Evolutionary conservation across 2,329 filamentous ascomycete genomes (phyloP).

Genomic region (Paramyrothecium sp.): DNA sequence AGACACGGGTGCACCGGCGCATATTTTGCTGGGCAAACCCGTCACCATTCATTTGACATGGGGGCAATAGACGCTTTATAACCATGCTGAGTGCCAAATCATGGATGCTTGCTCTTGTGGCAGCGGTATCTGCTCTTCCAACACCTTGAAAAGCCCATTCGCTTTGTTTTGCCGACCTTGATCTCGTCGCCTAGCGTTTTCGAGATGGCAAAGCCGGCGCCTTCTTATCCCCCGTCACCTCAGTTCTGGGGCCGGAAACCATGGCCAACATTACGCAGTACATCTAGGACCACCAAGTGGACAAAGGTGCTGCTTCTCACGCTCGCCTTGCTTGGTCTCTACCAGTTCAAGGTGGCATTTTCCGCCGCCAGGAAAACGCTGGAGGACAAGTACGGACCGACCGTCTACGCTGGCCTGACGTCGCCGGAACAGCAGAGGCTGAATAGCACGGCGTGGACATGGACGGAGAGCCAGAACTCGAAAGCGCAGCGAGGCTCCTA

Average conservation of each 20-base stretch:
- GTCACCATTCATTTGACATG: too few species aligned
- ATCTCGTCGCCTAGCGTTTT: neutral
- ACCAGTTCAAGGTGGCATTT: conserved; percentile 7
- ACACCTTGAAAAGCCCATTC: neutral
- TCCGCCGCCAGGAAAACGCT: conserved; percentile 9
- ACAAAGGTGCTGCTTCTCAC: neutral
- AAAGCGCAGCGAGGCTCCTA: conserved; percentile 1
- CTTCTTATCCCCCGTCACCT: neutral
- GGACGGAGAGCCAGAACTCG: conserved; percentile 1
- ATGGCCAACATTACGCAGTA: conserved; percentile 5
- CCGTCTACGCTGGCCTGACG: conserved; percentile 10
- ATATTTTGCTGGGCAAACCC: neutral
- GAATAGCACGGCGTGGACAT: conserved; percentile 9
- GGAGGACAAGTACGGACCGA: conserved; percentile 18
- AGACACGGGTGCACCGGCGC: neutral
- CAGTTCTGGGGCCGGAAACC: conserved; percentile 2
- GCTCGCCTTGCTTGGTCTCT: conserved; percentile 7
- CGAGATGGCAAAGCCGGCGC: neutral
- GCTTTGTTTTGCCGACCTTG: neutral
- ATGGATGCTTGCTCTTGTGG: too few species aligned
- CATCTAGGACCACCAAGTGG: conserved; percentile 3
- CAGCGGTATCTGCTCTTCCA: too few species aligned
- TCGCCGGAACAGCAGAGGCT: conserved; percentile 4
- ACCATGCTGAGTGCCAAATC: neutral
- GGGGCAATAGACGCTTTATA: neutral